phyloP scores from a whole-genome alignment of 1,139 yeast genomes.

The Hemisphaericaspora subhashii region DNA sequence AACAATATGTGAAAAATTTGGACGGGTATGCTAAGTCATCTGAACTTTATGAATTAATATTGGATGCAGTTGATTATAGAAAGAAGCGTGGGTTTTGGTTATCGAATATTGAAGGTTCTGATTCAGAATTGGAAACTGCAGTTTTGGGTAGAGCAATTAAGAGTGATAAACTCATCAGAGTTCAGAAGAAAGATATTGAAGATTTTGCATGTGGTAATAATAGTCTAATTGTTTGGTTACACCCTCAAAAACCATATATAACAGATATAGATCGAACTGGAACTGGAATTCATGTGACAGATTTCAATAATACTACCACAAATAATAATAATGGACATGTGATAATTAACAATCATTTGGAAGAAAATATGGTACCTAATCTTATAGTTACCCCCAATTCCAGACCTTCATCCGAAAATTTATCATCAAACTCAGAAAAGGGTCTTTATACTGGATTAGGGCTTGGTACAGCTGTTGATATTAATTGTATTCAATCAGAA shows the following conservation, averaged over 20 bases:
- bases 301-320: constrained; percentile 12
- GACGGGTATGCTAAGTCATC: constrained; percentile 27
- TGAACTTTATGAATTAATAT: constrained; percentile 23
- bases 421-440: constrained; percentile 13
- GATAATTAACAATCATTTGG: too few relatives aligned
- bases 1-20: constrained; percentile 29
- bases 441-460: constrained; percentile 27
- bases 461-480: constrained; percentile 44
- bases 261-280: constrained; percentile 13
- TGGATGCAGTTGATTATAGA: constrained; percentile 31
- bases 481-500: constrained; percentile 44
- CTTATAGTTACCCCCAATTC: constrained; percentile 4
- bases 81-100: constrained; percentile 32
- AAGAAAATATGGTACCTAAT: constrained; percentile 1
- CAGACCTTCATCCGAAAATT: constrained; percentile 14
- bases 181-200: constrained; percentile 25
- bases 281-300: background rate
- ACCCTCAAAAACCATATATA: constrained; percentile 31
- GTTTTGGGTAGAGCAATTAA: constrained; percentile 7
- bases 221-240: constrained; percentile 34
- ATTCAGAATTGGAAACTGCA: constrained; percentile 18
- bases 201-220: constrained; percentile 34
- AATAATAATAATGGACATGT: constrained; percentile 9
- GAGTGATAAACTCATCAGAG: constrained; percentile 7
- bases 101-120: constrained; percentile 23